These are phyloP conservation scores for Mortierella alpina DNA, from an alignment of 192 early-diverging fungal species.

Conservation along the genomic window DNA sequence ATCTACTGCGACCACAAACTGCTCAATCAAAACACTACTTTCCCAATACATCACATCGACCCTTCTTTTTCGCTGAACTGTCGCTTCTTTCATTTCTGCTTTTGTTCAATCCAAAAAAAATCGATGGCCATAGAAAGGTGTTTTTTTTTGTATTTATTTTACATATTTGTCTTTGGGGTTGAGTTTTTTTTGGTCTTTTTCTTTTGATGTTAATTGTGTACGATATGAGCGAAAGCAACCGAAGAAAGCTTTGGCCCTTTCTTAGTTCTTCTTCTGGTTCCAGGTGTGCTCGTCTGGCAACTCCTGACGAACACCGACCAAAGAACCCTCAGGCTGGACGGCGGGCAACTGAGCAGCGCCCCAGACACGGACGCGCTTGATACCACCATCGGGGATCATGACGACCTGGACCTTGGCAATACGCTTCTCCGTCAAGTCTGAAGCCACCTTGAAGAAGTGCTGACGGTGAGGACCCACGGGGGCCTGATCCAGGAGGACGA, in stretches of 20 bases:
- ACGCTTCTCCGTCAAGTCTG: slow-evolving; percentile 58
- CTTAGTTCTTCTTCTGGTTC: slow-evolving; percentile 48
- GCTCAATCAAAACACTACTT: no score
- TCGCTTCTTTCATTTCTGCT: no score
- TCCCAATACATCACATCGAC: no score
- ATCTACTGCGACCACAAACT: no score
- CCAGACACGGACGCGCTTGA: slow-evolving; percentile 87
- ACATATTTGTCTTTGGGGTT: neutral
- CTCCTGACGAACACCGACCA: slow-evolving; percentile 51
- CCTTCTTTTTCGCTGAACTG: no score
- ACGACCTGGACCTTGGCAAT: slow-evolving; percentile 55
- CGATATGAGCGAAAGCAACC: neutral
- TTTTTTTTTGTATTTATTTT: neutral
- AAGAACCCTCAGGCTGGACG: slow-evolving; percentile 40
- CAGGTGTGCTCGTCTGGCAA: slow-evolving; percentile 55
- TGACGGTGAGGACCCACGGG: slow-evolving; percentile 76
- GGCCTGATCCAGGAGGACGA: slow-evolving; percentile 34
- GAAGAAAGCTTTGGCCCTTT: no score
- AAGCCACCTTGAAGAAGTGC: slow-evolving; percentile 74
- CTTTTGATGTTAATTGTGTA: neutral
- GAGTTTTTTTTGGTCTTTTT: slow-evolving; percentile 1
- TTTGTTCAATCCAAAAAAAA: no score
- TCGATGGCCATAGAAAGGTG: no score
- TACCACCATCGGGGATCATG: slow-evolving; percentile 88
- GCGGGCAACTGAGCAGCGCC: slow-evolving; percentile 66